Percentiles rank a stretch among this genome's conserved stretches.
These are phyloP conservation scores for Boletus vinaceobasis DNA, from an alignment of 768 basidiomycete genomes.

Conservation along the genomic window DNA sequence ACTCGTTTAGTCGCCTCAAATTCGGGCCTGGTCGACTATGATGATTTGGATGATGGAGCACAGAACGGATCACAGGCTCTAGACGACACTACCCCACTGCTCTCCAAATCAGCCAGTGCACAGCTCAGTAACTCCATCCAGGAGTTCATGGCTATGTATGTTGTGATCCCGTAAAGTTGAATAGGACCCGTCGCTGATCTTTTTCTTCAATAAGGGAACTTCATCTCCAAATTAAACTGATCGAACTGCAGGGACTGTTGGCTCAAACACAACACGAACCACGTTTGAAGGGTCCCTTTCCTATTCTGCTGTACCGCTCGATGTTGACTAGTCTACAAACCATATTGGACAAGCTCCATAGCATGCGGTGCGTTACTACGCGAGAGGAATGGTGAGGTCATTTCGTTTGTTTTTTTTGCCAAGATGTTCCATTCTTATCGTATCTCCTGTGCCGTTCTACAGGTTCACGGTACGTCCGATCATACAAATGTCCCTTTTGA, in stretches of 20 bases:
- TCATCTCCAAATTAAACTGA: conserved; percentile 87
- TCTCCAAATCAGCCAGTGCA: conserved; percentile 36
- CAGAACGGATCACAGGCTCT: conserved; percentile 3
- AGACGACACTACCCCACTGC: conserved; percentile 32
- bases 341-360: conserved; percentile 86
- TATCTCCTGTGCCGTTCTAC: neutral
- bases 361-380: conserved; percentile 96
- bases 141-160: conserved; percentile 92
- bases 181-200: conserved; percentile 1
- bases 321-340: conserved; percentile 80
- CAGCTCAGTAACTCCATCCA: conserved; percentile 62
- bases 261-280: conserved; percentile 91
- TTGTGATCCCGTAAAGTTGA: conserved; percentile 2
- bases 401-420: neutral
- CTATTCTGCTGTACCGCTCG: conserved; percentile 77
- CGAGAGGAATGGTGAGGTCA: conserved; percentile 84
- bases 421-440: conserved; percentile 5
- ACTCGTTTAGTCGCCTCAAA: conserved; percentile 88
- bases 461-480: conserved; percentile 67
- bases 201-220: conserved; percentile 65
- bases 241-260: conserved; percentile 80
- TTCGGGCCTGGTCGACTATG: conserved; percentile 59
- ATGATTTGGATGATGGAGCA: conserved; percentile 16
- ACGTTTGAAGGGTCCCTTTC: conserved; percentile 93
- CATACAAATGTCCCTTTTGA: neutral